Evolutionary conservation across 2,329 filamentous ascomycete species (phyloP).

Genomic region (Fusarium setosum): DNA sequence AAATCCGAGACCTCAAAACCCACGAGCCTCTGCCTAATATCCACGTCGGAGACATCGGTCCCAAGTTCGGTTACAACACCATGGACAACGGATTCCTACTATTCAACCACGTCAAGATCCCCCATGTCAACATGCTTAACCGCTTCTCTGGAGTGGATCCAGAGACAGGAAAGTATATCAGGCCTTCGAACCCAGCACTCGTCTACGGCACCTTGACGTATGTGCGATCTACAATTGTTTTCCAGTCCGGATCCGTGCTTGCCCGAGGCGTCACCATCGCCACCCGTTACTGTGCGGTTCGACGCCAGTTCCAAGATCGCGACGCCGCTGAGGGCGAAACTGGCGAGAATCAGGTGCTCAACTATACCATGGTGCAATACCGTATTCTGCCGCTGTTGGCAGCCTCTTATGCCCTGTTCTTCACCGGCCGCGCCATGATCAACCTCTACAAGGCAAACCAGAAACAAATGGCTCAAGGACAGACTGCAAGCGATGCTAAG

Average conservation of each 20-base stretch:
- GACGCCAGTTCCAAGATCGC: constrained; percentile 82
- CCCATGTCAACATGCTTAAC: constrained; percentile 79
- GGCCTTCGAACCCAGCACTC: constrained; percentile 73
- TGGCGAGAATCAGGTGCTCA: constrained; percentile 79
- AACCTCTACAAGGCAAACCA: constrained; percentile 78
- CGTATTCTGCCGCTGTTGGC: constrained; percentile 78
- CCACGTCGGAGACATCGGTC: constrained; percentile 83
- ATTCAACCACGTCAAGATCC: constrained; percentile 78
- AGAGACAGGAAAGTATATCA: constrained; percentile 74
- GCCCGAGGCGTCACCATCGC: constrained; percentile 84
- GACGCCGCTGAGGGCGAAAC: constrained; percentile 68
- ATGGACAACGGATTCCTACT: constrained; percentile 87
- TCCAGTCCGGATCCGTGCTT: constrained; percentile 77
- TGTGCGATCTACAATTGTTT: constrained; percentile 78
- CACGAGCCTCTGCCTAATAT: constrained; percentile 76
- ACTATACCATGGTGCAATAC: constrained; percentile 86
- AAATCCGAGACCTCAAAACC: constrained; percentile 76
- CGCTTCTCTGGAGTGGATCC: constrained; percentile 78
- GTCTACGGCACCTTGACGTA: constrained; percentile 83
- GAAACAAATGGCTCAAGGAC: constrained; percentile 66
- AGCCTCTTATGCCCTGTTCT: constrained; percentile 81
- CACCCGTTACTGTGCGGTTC: constrained; percentile 77
- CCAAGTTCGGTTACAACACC: constrained; percentile 83
- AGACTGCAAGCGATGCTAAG: constrained; percentile 53
- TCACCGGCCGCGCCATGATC: constrained; percentile 83